Base-by-base conservation (phyloP, 2,329 filamentous ascomycete species). In the Neopestalotiopsis rosae region DNA sequence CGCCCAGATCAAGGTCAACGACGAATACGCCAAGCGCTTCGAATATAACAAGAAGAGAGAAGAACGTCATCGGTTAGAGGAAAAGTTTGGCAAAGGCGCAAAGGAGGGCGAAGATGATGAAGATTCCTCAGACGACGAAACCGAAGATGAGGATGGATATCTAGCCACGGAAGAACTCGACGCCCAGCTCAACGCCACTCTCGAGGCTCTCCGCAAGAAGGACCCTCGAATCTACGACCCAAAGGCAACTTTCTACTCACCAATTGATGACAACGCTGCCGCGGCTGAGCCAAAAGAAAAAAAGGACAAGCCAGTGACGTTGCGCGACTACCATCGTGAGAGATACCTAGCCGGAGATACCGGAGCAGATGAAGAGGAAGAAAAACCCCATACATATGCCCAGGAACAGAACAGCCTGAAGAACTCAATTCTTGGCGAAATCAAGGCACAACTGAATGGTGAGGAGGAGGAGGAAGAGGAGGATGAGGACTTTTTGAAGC, bases 1-100 rank as follows among this genome's bases (percentile, higher is more conserved):
- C 34, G 73, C 79, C 49, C 79, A 80, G 38, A 88, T 98, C 79
- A 94, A 92, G 79, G 91, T 99, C 81, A 98, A 99, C 81, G 86
- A 94, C 79, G 94, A 97, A 66, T 99, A 91, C 80, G 96, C 96
- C 58, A 90, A 89, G 74, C 88, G 94, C 56, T 98, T 97, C 75
- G 96, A 99, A 80, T 88, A 98, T 83, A 99, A 99, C 83, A 98
- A 98, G 85, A 97, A 97, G 84, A 89, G 95, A 69, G 95, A 97
- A 78, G 96, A 99, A 79, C 84, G 90, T 72, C 91, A 94, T 17
- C 87, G 88, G 77, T 80, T 98, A 78, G 94, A 98, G 81, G 93
- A 97, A 76, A 98, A 97, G 81, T 94, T 92, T 80, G 59, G 59
- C 59, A 80, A 83, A 68, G 45, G 61, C n/a, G 77, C 79, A 59